Evolutionary conservation across 202 grass and related monocot genomes (phyloP), one percentile per base, ranked within the genome.

Genomic region (Eragrostis tef): DNA sequence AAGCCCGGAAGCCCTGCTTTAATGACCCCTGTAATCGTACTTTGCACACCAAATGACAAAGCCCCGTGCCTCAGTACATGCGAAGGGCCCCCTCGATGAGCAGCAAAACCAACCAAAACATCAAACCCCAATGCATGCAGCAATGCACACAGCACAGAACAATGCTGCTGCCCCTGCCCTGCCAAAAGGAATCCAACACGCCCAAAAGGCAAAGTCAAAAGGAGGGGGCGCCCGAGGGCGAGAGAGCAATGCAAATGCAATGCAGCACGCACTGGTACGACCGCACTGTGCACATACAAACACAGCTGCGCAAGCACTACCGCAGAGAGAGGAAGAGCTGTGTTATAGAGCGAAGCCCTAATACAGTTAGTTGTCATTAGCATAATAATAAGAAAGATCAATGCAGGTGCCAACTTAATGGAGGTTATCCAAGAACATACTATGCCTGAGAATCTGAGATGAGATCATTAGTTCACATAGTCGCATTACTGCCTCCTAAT

Each of bases 101-200:
- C 64, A 79, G 66, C 3, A 26, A 5, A 26, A 62, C 77, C 48
- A 19, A 25, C 34, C 34, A 39, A 39, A 39, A 39, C 34, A 85
- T 67, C 77, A 73, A 49, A 56, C 56, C 78, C 67, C 83, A 41
- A 59, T 9, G 84, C 84, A 81, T 50, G 84, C 84, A 86, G 74
- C 82, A 53, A 66, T 42, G 77, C 63, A 67, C 63, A 52, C 48
- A 67, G 56, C 77, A 76, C 75, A 63, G 45, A 82, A 20, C 82
- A 76, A 54, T 60, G 25, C 60, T 14, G 21, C 58, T 60, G 22
- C 5, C 22, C 11, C 26, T 80, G 50, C 59, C 50, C 79, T 86
- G 83, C 74, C 88, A 83, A 86, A 89, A 82, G 88, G 88, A 89
- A 89, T 83, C 88, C 88, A 79, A 86, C 88, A 83, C 82, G 74